Conservation (phyloP, 257 asterid species). For the Primulina huaijiensis region DNA sequence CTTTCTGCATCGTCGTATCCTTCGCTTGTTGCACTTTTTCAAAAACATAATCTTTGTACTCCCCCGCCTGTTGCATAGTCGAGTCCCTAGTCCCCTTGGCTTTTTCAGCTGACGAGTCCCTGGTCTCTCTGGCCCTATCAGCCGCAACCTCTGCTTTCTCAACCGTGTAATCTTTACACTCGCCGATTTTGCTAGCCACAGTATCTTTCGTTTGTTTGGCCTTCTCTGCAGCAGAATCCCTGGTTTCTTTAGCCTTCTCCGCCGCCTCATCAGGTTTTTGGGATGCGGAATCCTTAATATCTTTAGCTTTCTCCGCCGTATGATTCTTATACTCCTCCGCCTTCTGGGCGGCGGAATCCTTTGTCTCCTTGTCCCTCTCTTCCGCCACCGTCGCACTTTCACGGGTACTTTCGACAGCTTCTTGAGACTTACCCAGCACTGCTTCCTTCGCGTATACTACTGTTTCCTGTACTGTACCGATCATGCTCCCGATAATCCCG, state of each 20-base stretch:
- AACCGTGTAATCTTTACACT: not conserved
- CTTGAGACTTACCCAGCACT: conserved; percentile 50
- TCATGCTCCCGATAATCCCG: conserved; percentile 38
- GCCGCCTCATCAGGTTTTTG: not conserved
- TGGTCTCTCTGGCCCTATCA: conserved; percentile 21
- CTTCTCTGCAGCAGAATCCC: conserved; percentile 21
- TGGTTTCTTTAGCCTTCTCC: not conserved
- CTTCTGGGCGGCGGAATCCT: conserved; percentile 20
- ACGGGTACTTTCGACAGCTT: conserved; percentile 27
- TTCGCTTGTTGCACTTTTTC: conserved; percentile 16
- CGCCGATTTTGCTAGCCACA: not conserved
- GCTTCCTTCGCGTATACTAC: conserved; percentile 50
- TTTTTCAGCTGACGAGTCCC: conserved; percentile 25
- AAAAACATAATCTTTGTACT: conserved; percentile 16
- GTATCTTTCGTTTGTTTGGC: conserved; percentile 23
- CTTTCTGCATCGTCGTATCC: conserved; percentile 23
- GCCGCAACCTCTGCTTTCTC: conserved; percentile 15
- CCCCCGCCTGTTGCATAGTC: conserved; percentile 1
- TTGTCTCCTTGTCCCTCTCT: not conserved
- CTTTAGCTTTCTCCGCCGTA: not conserved
- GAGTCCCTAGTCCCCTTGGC: conserved; percentile 12
- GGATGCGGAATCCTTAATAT: not conserved
- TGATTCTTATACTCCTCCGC: conserved; percentile 10
- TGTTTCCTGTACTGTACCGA: conserved; percentile 36
- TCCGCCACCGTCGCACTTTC: conserved; percentile 24